Conservation (phyloP, 331 rosid genomes). For the Quercus phellos region DNA sequence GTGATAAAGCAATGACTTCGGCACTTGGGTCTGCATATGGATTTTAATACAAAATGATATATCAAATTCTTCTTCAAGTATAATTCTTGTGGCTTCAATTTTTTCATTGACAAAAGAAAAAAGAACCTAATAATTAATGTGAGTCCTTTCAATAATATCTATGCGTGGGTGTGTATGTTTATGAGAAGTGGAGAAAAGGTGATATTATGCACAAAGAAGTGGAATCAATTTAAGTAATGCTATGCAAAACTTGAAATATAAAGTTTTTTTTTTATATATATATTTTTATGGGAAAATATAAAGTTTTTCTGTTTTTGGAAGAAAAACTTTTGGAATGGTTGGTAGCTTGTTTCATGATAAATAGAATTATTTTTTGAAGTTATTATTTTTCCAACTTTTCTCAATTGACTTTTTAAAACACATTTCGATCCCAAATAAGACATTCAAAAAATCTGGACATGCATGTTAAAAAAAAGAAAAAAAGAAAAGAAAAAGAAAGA, state of each 20-base stretch:
- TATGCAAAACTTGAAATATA: neutral
- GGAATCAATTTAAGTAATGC: neutral
- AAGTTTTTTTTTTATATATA: neutral
- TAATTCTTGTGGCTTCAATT: no score
- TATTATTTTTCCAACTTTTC: neutral
- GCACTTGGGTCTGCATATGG: constrained; percentile 65
- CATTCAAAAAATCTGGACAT: neutral
- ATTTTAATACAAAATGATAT: neutral
- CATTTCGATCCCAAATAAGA: neutral
- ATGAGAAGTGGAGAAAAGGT: no score
- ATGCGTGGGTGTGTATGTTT: no score
- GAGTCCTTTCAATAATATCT: no score
- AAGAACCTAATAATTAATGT: no score
- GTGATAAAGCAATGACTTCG: constrained; percentile 77
- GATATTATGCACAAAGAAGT: no score
- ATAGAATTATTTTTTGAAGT: neutral
- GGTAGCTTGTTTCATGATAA: neutral
- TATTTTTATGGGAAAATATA: no score
- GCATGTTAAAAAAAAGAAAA: neutral
- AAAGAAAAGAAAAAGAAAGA: neutral
- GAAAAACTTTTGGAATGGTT: neutral
- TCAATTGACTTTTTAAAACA: neutral
- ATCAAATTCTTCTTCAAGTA: no score
- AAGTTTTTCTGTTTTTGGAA: neutral
- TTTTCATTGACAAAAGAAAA: neutral